Conservation (phyloP, 495 filamentous ascomycete species). For the Penicillium macrosclerotiorum region DNA sequence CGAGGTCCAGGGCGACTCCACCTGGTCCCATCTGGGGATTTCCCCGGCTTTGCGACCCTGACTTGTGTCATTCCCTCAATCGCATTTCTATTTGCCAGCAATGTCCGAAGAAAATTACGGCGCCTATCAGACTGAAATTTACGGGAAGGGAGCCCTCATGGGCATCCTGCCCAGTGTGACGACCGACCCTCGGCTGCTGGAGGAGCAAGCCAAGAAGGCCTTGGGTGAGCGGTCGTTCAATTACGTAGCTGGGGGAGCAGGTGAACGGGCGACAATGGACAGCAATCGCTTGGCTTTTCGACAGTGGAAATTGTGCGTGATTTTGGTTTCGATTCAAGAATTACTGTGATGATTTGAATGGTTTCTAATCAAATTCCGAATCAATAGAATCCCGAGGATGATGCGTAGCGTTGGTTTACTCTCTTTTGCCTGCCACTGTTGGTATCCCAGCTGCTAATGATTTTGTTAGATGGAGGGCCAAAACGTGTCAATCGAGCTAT, state of each 20-base stretch:
- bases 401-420: constrained; percentile 31
- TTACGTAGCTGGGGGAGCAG: constrained; percentile 64
- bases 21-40: constrained; percentile 2
- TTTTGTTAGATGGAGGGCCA: constrained; percentile 36
- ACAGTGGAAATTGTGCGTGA: constrained; percentile 57
- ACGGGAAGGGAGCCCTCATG: constrained; percentile 47
- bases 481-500: constrained; percentile 54
- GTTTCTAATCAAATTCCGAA: background rate
- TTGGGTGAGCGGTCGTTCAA: constrained; percentile 52
- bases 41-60: constrained; percentile 3
- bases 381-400: constrained; percentile 41
- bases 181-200: constrained; percentile 58
- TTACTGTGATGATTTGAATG: constrained; percentile 1
- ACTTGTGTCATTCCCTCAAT: background rate
- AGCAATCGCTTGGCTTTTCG: constrained; percentile 63
- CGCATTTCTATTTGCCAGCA: background rate
- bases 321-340: too few relatives aligned
- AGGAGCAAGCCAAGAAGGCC: constrained; percentile 51
- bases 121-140: constrained; percentile 49
- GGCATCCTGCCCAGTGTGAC: constrained; percentile 52
- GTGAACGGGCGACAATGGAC: constrained; percentile 63
- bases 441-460: background rate
- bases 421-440: background rate
- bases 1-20: constrained; percentile 13
- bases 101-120: constrained; percentile 43